Conservation (phyloP, 2,329 filamentous ascomycete species). For the Drechslera avenae region DNA sequence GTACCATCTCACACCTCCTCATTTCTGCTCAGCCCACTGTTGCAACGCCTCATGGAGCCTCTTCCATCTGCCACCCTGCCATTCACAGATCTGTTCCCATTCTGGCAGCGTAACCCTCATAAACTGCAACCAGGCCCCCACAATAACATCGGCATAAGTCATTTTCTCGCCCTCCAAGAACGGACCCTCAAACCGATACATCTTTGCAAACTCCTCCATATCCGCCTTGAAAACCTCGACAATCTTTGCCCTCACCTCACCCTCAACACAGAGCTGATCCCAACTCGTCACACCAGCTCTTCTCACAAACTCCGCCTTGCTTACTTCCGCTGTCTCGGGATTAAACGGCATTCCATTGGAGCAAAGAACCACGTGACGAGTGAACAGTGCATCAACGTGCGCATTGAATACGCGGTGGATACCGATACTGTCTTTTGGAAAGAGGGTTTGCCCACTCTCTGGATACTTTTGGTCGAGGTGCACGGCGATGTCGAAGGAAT, state of each 20-base stretch:
- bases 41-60: constrained; percentile 8
- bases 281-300: constrained; percentile 52
- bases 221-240: constrained; percentile 48
- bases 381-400: constrained; percentile 61
- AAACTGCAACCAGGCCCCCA: constrained; percentile 63
- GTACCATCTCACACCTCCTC: neutral
- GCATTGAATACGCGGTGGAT: constrained; percentile 56
- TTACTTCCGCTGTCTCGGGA: constrained; percentile 52
- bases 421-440: constrained; percentile 48
- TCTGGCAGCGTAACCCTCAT: constrained; percentile 52
- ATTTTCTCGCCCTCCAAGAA: constrained; percentile 55
- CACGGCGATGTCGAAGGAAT: constrained; percentile 68
- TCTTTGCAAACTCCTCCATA: constrained; percentile 51
- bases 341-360: constrained; percentile 56
- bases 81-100: constrained; percentile 55
- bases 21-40: constrained; percentile 1
- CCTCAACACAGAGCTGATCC: constrained; percentile 47
- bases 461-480: constrained; percentile 62
- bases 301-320: constrained; percentile 55
- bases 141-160: constrained; percentile 62
- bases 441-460: constrained; percentile 52
- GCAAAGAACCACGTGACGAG: constrained; percentile 51
- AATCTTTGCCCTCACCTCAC: constrained; percentile 49
- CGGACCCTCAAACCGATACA: constrained; percentile 52
- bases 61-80: constrained; percentile 60